These are phyloP conservation scores for Flaveria brownii DNA, from an alignment of 129 eudicot species.

Conservation along the genomic window DNA sequence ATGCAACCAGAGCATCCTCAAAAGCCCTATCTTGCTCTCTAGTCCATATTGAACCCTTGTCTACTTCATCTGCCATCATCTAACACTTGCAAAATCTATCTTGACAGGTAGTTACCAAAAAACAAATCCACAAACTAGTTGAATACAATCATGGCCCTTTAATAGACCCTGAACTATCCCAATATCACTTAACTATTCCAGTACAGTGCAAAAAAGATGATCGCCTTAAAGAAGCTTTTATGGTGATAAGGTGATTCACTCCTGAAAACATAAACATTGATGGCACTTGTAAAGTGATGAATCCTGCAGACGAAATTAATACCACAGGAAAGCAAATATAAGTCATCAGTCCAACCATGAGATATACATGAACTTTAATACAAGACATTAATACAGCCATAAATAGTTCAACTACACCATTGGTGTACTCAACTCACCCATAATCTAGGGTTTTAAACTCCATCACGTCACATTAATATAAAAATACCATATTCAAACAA, in stretches of 20 bases:
- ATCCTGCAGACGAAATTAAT: constrained; percentile 23
- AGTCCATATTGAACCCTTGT: constrained; percentile 53
- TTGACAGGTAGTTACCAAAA: background rate
- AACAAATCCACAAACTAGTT: background rate
- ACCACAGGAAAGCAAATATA: background rate
- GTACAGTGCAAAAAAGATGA: constrained; percentile 14
- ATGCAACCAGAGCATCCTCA: constrained; percentile 76
- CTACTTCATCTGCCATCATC: constrained; percentile 52
- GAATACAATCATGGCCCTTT: constrained; percentile 3
- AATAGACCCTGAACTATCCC: constrained; percentile 13
- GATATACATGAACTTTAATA: constrained; percentile 18
- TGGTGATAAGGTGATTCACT: background rate
- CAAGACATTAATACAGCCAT: background rate
- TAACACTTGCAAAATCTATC: constrained; percentile 1
- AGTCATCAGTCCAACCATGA: constrained; percentile 8
- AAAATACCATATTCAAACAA: background rate
- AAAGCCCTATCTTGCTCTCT: constrained; percentile 78
- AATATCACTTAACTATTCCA: background rate
- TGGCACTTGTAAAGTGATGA: constrained; percentile 19
- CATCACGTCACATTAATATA: constrained; percentile 7
- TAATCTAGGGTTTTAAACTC: constrained; percentile 18
- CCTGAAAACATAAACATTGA: constrained; percentile 21
- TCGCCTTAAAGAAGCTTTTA: constrained; percentile 17
- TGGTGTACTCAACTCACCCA: constrained; percentile 1
- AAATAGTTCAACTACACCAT: constrained; percentile 26